Conservation (phyloP, 73 alveolate genomes). For the Paramecium primaurelia region DNA sequence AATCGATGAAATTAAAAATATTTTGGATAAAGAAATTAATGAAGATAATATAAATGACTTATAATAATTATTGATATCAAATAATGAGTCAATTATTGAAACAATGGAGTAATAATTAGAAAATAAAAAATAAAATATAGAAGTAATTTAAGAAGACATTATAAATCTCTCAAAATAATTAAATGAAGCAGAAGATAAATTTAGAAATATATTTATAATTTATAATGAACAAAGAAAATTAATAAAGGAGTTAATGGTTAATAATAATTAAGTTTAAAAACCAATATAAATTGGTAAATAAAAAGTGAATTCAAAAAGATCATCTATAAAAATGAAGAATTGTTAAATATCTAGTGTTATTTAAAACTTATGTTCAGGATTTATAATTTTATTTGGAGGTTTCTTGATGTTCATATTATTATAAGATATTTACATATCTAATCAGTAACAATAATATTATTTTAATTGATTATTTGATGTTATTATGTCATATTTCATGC, state of each 20-base stretch:
- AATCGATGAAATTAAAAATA: background rate
- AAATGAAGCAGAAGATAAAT: background rate
- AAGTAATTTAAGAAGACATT: background rate
- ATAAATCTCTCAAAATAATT: background rate
- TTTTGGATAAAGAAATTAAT: background rate
- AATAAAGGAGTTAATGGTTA: background rate
- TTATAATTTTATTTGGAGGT: background rate
- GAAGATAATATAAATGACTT: background rate
- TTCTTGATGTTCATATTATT: background rate
- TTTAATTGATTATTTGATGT: background rate
- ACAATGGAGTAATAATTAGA: background rate
- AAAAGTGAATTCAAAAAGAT: background rate
- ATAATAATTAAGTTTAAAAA: background rate
- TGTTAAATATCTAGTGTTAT: background rate
- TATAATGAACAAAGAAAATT: background rate
- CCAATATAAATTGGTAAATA: background rate
- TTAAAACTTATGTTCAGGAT: background rate
- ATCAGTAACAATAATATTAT: background rate
- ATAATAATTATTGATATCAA: background rate
- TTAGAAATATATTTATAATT: background rate
- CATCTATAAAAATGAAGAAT: background rate
- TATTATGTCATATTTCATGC: background rate
- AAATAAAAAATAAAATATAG: background rate
- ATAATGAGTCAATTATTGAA: background rate
- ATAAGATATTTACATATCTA: background rate